Evolutionary conservation across 371 early-diverging fungal genomes (phyloP).

Genomic region (Smittium culicis): DNA sequence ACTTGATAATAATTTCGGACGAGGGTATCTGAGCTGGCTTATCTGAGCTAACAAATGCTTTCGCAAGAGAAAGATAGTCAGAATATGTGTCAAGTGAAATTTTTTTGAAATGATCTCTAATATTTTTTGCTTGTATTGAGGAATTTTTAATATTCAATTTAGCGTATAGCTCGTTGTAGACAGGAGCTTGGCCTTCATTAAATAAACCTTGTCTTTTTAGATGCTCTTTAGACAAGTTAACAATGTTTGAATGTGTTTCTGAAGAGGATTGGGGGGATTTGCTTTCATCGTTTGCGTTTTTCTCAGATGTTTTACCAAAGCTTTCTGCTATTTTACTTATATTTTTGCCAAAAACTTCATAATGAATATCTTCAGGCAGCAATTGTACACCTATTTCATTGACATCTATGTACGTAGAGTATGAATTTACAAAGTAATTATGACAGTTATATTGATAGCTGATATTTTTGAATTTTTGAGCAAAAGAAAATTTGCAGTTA

Average conservation of each 20-base stretch:
- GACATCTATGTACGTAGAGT: background rate
- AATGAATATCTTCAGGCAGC: constrained; percentile 4
- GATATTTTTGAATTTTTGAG: no score
- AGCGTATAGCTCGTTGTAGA: constrained; percentile 33
- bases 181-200: constrained; percentile 31
- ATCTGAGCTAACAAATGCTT: constrained; percentile 27
- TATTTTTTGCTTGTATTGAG: constrained; percentile 35
- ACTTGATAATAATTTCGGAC: constrained; percentile 37
- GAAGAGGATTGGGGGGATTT: no score
- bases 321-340: no score
- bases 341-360: constrained; percentile 7
- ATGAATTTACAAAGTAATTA: no score
- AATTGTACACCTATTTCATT: constrained; percentile 11
- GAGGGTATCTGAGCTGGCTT: constrained; percentile 39
- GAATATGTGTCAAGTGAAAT: constrained; percentile 50
- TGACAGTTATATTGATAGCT: no score
- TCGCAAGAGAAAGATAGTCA: constrained; percentile 39
- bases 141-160: constrained; percentile 33
- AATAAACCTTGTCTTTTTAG: constrained; percentile 36
- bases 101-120: constrained; percentile 70
- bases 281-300: no score
- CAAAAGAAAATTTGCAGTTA: no score
- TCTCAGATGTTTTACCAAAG: no score
- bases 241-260: no score
- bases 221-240: constrained; percentile 29